phyloP scores from a whole-genome alignment of 2,329 filamentous ascomycete genomes.

The Alternaria triticina region DNA sequence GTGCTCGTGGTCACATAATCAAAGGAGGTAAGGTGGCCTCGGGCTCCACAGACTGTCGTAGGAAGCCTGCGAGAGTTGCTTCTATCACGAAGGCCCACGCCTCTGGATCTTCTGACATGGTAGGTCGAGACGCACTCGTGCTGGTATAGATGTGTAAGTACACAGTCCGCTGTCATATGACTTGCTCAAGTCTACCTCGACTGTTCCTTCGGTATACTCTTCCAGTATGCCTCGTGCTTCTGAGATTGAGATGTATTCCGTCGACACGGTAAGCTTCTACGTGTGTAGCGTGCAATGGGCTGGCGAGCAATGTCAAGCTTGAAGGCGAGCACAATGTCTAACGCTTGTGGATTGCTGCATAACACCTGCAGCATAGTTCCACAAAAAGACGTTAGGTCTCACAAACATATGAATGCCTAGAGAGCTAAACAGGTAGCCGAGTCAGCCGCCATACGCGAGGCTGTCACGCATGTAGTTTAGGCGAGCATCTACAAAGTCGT shows the following conservation, averaged over 20 bases:
- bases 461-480: neutral
- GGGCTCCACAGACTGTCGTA: neutral
- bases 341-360: neutral
- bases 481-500: neutral
- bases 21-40: neutral
- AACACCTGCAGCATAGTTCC: neutral
- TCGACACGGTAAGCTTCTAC: neutral
- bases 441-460: neutral
- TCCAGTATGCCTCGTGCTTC: neutral
- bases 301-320: neutral
- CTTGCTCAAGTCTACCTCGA: neutral
- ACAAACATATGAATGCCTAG: neutral
- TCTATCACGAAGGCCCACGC: neutral
- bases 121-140: neutral
- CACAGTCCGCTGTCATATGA: neutral
- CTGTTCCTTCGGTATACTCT: too few relatives aligned
- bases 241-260: neutral
- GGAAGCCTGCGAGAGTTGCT: neutral
- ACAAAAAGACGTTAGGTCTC: neutral
- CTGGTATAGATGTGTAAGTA: too few relatives aligned
- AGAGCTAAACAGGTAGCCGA: neutral
- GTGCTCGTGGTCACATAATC: neutral
- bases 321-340: neutral
- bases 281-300: neutral
- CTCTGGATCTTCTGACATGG: neutral